phyloP scores from a whole-genome alignment of 2,329 filamentous ascomycete species.

The Pseudocercospora macadamiae region DNA sequence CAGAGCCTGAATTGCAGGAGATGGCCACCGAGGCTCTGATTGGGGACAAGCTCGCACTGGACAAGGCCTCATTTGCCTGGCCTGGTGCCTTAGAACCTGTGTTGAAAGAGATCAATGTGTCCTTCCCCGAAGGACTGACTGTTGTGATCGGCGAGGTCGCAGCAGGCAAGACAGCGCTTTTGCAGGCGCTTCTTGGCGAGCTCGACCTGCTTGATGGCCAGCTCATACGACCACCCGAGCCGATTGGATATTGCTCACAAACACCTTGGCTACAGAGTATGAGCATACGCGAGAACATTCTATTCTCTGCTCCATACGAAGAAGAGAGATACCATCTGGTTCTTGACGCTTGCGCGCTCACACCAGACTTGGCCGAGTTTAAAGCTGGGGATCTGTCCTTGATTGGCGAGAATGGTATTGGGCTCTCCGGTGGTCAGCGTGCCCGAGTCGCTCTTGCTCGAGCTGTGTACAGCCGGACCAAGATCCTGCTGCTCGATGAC shows the following conservation, averaged over 20 bases:
- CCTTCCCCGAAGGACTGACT: slow-evolving; percentile 60
- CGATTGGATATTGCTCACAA: slow-evolving; percentile 67
- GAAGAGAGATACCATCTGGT: slow-evolving; percentile 69
- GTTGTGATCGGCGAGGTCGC: slow-evolving; percentile 67
- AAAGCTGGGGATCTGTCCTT: slow-evolving; percentile 64
- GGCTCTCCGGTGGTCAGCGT: slow-evolving; percentile 52
- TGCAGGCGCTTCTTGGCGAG: slow-evolving; percentile 63
- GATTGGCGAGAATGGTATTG: slow-evolving; percentile 51
- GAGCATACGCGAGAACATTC: slow-evolving; percentile 70
- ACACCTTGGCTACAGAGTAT: slow-evolving; percentile 71
- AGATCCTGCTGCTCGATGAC: slow-evolving; percentile 53
- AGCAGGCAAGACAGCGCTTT: slow-evolving; percentile 64
- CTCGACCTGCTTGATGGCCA: slow-evolving; percentile 57
- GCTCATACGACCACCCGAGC: slow-evolving; percentile 57
- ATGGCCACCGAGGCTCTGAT: slow-evolving; percentile 41
- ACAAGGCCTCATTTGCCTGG: slow-evolving; percentile 75
- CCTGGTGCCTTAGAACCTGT: slow-evolving; percentile 66
- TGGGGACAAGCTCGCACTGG: slow-evolving; percentile 51
- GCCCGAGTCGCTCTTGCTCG: slow-evolving; percentile 53
- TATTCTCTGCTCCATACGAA: slow-evolving; percentile 69
- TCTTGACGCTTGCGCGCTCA: slow-evolving; percentile 65
- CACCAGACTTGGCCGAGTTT: slow-evolving; percentile 64
- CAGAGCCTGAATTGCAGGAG: slow-evolving; percentile 70
- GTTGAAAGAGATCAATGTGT: slow-evolving; percentile 57
- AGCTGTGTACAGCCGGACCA: slow-evolving; percentile 50